Percentiles rank a stretch among this genome's conserved stretches.
phyloP scores from a whole-genome alignment of 2,329 filamentous ascomycete species.

The Fusarium graminum region DNA sequence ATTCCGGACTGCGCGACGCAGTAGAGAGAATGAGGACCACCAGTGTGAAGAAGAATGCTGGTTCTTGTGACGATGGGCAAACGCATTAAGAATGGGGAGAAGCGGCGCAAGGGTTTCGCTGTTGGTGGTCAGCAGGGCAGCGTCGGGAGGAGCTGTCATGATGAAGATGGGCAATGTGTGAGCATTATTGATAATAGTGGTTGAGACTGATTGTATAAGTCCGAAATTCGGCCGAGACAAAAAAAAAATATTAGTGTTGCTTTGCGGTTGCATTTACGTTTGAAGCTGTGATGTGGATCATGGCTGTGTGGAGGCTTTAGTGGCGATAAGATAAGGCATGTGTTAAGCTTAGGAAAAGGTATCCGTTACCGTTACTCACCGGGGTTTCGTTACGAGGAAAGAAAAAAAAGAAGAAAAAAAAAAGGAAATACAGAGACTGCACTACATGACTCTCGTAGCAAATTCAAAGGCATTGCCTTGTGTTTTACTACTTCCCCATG shows the following conservation, averaged over 20 bases:
- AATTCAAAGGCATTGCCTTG: too few relatives aligned
- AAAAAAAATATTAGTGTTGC: constrained; percentile 1
- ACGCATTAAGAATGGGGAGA: constrained; percentile 73
- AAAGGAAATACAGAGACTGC: too few relatives aligned
- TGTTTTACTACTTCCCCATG: too few relatives aligned
- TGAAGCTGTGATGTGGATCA: constrained; percentile 11
- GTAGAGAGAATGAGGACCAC: constrained; percentile 79
- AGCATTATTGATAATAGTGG: constrained; percentile 19
- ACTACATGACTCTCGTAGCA: too few relatives aligned
- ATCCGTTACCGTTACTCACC: not conserved
- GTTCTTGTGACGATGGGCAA: constrained; percentile 89
- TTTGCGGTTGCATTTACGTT: constrained; percentile 1
- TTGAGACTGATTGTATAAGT: constrained; percentile 5
- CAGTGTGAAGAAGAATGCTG: constrained; percentile 86
- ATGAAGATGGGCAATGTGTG: constrained; percentile 10
- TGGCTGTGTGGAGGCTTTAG: constrained; percentile 14
- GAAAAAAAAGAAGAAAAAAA: too few relatives aligned
- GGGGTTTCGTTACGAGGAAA: too few relatives aligned
- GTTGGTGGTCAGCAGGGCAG: constrained; percentile 29
- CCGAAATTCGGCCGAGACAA: constrained; percentile 22
- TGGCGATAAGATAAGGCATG: constrained; percentile 31
- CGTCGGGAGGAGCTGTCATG: constrained; percentile 26
- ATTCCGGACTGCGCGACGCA: constrained; percentile 74
- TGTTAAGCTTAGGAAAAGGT: not conserved
- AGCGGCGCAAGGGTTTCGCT: constrained; percentile 55